Evolutionary conservation across 2,329 filamentous ascomycete species (phyloP), one percentile per base, ranked within the genome.

Genomic region (Didymella pinodella): DNA sequence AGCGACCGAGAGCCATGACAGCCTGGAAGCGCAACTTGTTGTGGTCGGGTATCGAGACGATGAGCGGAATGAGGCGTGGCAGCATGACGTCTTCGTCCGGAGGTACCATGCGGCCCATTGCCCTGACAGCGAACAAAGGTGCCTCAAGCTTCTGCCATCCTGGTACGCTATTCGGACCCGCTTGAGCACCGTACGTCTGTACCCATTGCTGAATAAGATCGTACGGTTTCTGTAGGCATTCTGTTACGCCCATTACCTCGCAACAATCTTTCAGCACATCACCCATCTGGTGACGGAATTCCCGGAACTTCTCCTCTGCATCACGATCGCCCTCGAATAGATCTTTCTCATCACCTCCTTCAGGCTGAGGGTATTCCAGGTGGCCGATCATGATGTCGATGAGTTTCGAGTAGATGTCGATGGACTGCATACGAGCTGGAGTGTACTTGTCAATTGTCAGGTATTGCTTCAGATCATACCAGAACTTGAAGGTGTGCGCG

Each of bases 11-110:
- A 3, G 96, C 93, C 93, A 99, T 97, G 71, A 98, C 97, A 6
- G 94, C 94, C 63, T 96, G 94, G 78, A 99, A 99, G 7, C 93
- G 92, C n/a, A 99, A 86, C 81, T 98, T 99, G 78, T 98, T 92
- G 71, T 99, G 95, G 71, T 91, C 89, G 0, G 95, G 95, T 61
- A 99, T 96, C 73, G 96, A 91, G 11, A 97, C 92, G 63, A 99
- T 88, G 56, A 99, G 83, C 18, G 93, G 93, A 80, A 99, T 97
- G 16, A 99, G 88, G 72, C 94, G 91, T 3, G 93, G 91, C 40
- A 99, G 83, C 68, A 99, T 91, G 38, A 92, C 88, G 65, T 84
- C 89, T 77, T 99, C 95, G 48, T 96, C 90, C 58, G 88, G 88
- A 54, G 94, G 90, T 12, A 99, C 94, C 92, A 98, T 97, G 57